Evolutionary conservation across 345 rosid species (phyloP), one percentile per base, ranked within the genome.

Genomic region (Sapria himalayana): DNA sequence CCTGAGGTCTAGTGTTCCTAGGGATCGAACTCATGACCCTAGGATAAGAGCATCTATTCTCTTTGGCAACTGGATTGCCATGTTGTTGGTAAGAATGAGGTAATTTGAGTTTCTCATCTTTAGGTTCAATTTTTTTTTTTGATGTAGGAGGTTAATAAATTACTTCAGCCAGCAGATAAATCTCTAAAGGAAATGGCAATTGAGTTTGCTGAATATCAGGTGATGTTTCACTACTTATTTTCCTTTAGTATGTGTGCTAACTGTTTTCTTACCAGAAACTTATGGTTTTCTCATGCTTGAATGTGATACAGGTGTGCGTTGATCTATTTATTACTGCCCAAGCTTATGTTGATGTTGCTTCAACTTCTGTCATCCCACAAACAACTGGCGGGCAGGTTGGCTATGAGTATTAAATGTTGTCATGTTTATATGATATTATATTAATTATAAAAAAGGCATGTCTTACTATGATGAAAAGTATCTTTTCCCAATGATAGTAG

Each of bases 311-410:
- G 99, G 99, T 84, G 51, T 91, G 95, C 49, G 95, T 91, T 49
- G 99, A 91, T 45, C 40, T 91, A 52, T 91, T 91, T 47, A 60
- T 91, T 48, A 79, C 95, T 51, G 54, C 78, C 62, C 95, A 91
- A 68, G 63, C 69, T 37, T 84, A 91, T 44, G 74, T 80, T 38
- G 99, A 91, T 61, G 71, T 80, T 48, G 86, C 93, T 47, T 91
- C 99, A 25, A 60, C 80, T 47, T 72, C 92, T 36, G 93, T 69
- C 33, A 73, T 91, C 52, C 95, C 99, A 21, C 73, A 68, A 67
- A 84, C 81, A 17, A 79, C 95, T 29, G 99, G 99, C 62, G 94
- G 95, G 51, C 95, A 82, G 93, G 92, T 89, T n/a, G n/a, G n/a
- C n/a, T n/a, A n/a, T n/a, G n/a, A n/a, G n/a, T n/a, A n/a, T n/a